Conservation (phyloP, 129 eudicot species). For the Lonicera japonica region DNA sequence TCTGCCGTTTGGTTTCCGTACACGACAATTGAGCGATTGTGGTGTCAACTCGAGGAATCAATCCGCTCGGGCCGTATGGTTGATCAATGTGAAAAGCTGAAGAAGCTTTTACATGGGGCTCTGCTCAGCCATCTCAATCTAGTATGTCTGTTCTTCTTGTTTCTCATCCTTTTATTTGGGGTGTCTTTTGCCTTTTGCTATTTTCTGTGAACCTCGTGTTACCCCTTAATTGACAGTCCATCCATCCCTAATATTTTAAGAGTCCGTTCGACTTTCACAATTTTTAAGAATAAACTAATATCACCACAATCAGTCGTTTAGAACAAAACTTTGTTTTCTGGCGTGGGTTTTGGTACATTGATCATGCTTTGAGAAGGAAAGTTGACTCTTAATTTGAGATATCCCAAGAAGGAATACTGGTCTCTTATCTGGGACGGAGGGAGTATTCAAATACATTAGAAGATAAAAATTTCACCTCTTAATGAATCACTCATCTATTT, state of each 20-base stretch:
- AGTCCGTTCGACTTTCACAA: background rate
- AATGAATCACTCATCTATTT: too few relatives aligned
- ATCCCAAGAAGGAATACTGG: too few relatives aligned
- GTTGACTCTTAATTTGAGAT: too few relatives aligned
- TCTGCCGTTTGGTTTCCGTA: constrained; percentile 92
- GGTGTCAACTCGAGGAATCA: constrained; percentile 78
- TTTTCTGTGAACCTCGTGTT: too few relatives aligned
- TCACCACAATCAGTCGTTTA: background rate
- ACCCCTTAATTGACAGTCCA: too few relatives aligned
- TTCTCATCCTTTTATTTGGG: background rate
- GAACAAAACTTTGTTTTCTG: too few relatives aligned
- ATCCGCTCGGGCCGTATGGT: constrained; percentile 59
- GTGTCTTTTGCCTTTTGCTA: background rate
- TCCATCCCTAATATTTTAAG: too few relatives aligned
- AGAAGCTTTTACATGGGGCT: constrained; percentile 53
- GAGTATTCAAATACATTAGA: too few relatives aligned
- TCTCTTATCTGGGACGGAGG: too few relatives aligned
- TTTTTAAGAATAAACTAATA: background rate
- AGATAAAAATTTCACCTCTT: too few relatives aligned
- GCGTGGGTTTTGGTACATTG: too few relatives aligned
- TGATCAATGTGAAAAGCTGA: constrained; percentile 84
- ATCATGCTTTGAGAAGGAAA: too few relatives aligned
- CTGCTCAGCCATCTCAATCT: constrained; percentile 66
- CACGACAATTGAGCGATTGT: constrained; percentile 71
- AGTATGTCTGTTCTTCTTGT: constrained; percentile 27